Percentiles rank a stretch among this genome's conserved stretches.
Conservation (phyloP, 257 asterid species). For the Solanum gandarillasii region DNA sequence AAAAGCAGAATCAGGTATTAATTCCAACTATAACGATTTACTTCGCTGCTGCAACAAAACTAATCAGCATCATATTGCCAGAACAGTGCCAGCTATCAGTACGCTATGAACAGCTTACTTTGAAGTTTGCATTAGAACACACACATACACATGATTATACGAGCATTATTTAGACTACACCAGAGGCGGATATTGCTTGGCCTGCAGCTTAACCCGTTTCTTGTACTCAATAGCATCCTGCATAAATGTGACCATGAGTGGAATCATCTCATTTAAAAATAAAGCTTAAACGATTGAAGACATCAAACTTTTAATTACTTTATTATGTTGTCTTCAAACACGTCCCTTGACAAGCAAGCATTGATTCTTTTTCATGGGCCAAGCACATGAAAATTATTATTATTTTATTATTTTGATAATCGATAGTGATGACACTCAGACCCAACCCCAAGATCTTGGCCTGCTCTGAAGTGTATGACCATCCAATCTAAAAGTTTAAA, state of each 20-base stretch:
- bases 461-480: background rate
- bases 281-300: background rate
- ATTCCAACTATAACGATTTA: background rate
- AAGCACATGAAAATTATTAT: background rate
- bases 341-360: background rate
- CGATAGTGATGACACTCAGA: background rate
- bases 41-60: background rate
- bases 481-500: background rate
- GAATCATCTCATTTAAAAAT: background rate
- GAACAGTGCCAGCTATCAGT: background rate
- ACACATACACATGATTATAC: background rate
- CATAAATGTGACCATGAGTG: background rate
- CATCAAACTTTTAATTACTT: background rate
- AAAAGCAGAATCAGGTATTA: background rate
- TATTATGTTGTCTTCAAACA: background rate
- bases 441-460: background rate
- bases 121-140: background rate
- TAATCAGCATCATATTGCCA: background rate
- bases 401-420: background rate
- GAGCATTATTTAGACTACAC: conserved; percentile 16
- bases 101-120: background rate
- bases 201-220: conserved; percentile 67
- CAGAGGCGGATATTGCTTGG: conserved; percentile 69
- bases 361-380: background rate
- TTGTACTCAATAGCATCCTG: conserved; percentile 79